Evolutionary conservation across 106 monocot genomes (phyloP), one percentile per base, ranked within the genome.

Genomic region (Apostasia shenzhenica): DNA sequence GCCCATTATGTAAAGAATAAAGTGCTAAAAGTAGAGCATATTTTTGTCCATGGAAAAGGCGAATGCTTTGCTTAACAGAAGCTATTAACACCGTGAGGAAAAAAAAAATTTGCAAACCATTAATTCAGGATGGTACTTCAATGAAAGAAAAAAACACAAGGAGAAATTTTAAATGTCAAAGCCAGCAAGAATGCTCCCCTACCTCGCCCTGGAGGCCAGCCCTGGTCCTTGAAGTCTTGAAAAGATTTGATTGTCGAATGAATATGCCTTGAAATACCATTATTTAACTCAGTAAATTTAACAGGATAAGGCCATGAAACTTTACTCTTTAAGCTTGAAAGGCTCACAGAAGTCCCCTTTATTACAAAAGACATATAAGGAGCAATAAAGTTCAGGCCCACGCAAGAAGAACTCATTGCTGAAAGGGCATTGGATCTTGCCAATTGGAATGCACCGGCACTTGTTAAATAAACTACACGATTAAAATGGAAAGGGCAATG

Each of bases 161-260:
- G 6, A 50, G 50, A 50, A 50, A 50, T 50, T 5, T 4, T 1
- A 10, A 56, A 26, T 26, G 45, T 62, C 3, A 45, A 5, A 43
- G 45, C n/a, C 5, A 12, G 45, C 26, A 45, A 43, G 45, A 45
- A 63, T 5, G 45, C 13, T 46, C 41, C 26, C 55, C 41, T 49
- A 76, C 57, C 75, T 76, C 45, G 68, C 59, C 73, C 45, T 42
- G 67, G 74, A 49, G 83, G 69, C 78, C 83, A 77, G 51, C 70
- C 57, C 46, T 61, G 71, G 50, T 78, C 70, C 67, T 61, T 88
- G 54, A 88, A 78, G 41, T 54, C 70, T 56, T 72, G 74, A 14
- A 81, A 63, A 58, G 60, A 77, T 56, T 77, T 71, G 51, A 70
- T 38, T 42, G 72, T 67, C 45, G 87, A 83, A 52, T 67, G 68